Evolutionary conservation across 495 filamentous ascomycete genomes (phyloP), one percentile per base, ranked within the genome.

Genomic region (Pseudoneurospora amorphoporcata): DNA sequence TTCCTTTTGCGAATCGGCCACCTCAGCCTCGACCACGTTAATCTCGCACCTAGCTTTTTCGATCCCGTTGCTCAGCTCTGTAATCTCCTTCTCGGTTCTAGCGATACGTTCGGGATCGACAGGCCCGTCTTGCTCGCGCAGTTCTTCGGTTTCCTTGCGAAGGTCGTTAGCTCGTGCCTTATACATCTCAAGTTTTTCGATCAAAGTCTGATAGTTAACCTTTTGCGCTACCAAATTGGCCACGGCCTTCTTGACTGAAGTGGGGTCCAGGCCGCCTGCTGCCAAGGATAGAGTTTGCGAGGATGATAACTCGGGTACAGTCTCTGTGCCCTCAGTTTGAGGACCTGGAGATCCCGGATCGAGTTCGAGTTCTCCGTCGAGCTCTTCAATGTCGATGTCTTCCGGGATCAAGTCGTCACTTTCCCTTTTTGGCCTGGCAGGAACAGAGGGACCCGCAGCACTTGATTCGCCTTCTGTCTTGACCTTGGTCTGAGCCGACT

Each of bases 381-480:
- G 85, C 70, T 77, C 79, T 70, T 83, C 81, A 19, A 86, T 81
- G 61, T 86, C 75, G 58, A 87, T 85, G 71, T 86, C 85, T 8
- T 87, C 84, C 0, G 85, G 84, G 35, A 79, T 77, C 2, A 76
- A 75, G 70, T 79, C 79, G 68, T 71, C 82, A 71, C 76, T 68
- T 16, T 29, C 42, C 0, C 76, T 77, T 19, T 79, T 80, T 5
- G 68, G 32, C 42, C 73, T 80, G 65, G 73, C 6, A 16, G 68
- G 53, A 29, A 35, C 53, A 32, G 53, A 61, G 7, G 53, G 7
- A 61, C 12, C 23, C 53, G 14, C 53, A 35, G 53, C 35, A 35
- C 23, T 72, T 19, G 72, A 39, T 12, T 32, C 32, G 12, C 29
- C 47, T 2, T 35, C 68, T 16, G 68, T 74, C 45, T 76, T 72